phyloP scores from a whole-genome alignment of 306 rosid species.

The Prinsepia uniflora region DNA sequence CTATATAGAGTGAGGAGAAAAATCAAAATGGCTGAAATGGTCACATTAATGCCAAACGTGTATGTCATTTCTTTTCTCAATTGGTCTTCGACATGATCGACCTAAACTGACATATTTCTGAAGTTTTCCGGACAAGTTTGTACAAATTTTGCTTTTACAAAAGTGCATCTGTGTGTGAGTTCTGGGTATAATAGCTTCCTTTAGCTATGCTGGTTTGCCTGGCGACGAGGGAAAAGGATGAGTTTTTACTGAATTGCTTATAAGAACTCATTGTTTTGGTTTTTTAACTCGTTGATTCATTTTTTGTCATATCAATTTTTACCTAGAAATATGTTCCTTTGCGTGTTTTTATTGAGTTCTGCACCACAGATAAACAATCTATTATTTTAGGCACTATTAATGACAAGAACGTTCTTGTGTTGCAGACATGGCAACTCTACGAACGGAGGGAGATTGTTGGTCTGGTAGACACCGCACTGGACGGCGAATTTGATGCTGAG shows the following conservation, averaged over 20 bases:
- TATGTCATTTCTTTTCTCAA: no score
- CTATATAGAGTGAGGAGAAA: neutral
- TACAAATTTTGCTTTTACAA: neutral
- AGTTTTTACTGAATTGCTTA: neutral
- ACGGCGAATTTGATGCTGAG: constrained; percentile 71
- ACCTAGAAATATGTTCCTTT: neutral
- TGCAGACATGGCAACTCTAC: constrained; percentile 72
- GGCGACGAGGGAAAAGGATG: neutral
- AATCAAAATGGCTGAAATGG: neutral
- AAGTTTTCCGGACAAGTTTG: neutral
- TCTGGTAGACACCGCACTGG: constrained; percentile 54
- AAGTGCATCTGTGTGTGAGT: neutral
- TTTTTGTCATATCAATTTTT: no score
- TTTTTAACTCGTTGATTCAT: neutral
- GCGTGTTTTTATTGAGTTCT: constrained; percentile 13
- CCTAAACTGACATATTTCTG: no score
- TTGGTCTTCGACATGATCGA: neutral
- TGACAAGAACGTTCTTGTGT: constrained; percentile 19
- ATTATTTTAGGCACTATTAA: constrained; percentile 13
- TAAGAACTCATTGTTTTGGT: neutral
- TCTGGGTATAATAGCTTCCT: neutral
- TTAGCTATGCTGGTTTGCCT: neutral
- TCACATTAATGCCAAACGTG: neutral
- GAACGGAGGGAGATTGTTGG: constrained; percentile 59
- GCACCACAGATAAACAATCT: neutral